A percentile compares a stretch with the other conserved stretches of the same genome.
Conservation (phyloP, 2,329 filamentous ascomycete genomes). For the Fusarium begoniae region DNA sequence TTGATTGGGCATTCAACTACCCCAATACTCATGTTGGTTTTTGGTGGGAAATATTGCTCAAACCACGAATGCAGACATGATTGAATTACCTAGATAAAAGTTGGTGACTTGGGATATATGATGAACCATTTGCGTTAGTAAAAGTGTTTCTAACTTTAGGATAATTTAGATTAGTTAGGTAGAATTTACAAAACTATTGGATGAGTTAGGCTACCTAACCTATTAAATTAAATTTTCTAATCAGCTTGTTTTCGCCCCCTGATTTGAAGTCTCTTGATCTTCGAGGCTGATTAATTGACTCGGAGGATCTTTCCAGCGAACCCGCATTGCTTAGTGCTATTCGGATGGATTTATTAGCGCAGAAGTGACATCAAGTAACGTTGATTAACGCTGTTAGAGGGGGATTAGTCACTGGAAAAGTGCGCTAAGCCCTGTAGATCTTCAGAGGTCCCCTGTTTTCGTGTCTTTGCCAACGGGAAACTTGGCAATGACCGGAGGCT, state of each 20-base stretch:
- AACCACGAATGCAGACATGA: neutral
- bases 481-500: neutral
- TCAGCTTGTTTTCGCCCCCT: neutral
- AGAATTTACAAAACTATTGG: neutral
- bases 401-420: slow-evolving; percentile 1
- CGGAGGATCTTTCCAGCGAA: slow-evolving; percentile 12
- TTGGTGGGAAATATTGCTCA: neutral
- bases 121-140: too few species aligned
- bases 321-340: neutral
- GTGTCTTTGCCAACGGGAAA: neutral
- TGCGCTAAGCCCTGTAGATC: slow-evolving; percentile 3
- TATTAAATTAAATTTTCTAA: neutral
- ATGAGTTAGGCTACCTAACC: neutral
- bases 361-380: neutral
- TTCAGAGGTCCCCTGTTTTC: neutral
- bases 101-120: neutral
- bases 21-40: neutral
- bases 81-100: neutral
- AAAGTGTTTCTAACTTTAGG: neutral
- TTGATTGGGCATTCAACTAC: slow-evolving; percentile 18
- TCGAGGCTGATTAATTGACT: slow-evolving; percentile 4
- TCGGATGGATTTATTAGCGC: neutral
- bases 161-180: neutral
- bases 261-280: neutral
- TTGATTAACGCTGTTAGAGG: slow-evolving; percentile 2